phyloP scores from a whole-genome alignment of 2,329 filamentous ascomycete genomes.

The Zymoseptoria pseudotritici region DNA sequence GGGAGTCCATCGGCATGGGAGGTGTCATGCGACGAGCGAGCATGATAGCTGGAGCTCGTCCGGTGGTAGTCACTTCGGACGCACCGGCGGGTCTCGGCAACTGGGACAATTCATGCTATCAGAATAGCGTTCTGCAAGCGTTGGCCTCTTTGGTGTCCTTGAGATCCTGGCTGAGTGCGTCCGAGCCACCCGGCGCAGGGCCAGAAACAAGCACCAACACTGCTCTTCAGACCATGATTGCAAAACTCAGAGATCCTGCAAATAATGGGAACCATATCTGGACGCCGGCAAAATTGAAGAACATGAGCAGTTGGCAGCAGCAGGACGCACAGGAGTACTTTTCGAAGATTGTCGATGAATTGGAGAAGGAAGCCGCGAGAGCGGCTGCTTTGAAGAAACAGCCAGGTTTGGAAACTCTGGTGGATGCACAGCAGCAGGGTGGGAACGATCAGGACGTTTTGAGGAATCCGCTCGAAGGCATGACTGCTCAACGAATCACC shows the following conservation, averaged over 20 bases:
- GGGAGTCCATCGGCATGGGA: constrained; percentile 23
- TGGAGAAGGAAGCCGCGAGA: constrained; percentile 53
- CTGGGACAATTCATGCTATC: constrained; percentile 92
- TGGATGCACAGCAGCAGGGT: neutral
- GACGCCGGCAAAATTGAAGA: constrained; percentile 75
- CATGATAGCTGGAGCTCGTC: constrained; percentile 10
- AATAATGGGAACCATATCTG: constrained; percentile 73
- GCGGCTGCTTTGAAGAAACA: constrained; percentile 17
- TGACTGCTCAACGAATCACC: constrained; percentile 79
- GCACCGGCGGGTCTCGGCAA: constrained; percentile 67
- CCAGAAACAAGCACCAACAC: constrained; percentile 20
- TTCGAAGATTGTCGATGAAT: constrained; percentile 58
- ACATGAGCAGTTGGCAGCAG: constrained; percentile 90
- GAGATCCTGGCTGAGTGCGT: constrained; percentile 10
- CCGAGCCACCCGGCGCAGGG: constrained; percentile 9
- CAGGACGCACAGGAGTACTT: constrained; percentile 98
- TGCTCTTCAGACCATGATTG: constrained; percentile 58
- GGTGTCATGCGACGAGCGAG: constrained; percentile 27
- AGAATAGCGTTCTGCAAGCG: constrained; percentile 76
- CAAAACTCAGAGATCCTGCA: constrained; percentile 58
- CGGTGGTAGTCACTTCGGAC: constrained; percentile 17
- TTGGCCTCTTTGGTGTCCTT: constrained; percentile 55
- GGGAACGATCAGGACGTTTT: constrained; percentile 22
- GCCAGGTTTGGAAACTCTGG: constrained; percentile 21
- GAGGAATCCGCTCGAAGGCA: constrained; percentile 76